Evolutionary conservation across 345 rosid genomes (phyloP), one percentile per base, ranked within the genome.

Genomic region (Ricinus communis): DNA sequence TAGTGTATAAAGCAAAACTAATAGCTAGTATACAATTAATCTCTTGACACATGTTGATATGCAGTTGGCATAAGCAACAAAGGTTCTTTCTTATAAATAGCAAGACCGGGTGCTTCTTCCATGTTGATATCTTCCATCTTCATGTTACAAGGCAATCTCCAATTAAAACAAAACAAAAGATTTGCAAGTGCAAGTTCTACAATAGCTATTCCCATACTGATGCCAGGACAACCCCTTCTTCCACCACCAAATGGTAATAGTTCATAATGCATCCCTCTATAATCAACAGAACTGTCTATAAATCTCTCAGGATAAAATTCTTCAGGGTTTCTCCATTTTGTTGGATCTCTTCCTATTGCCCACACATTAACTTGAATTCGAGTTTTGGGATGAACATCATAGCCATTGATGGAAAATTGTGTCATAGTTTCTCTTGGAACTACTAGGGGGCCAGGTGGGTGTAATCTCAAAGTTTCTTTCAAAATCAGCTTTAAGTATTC

Each of bases 401-500:
- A 85, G 8, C 79, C 85, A 30, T 65, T 68, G 24, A 88, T 73
- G 66, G 76, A 73, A 27, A 75, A 46, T 7, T 52, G 71, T 0
- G 82, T 57, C 70, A 86, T 67, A 1, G 80, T 19, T 65, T 83
- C 79, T 71, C 90, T 81, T 36, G 87, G 53, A 15, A 82, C 8
- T 43, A 86, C 60, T 8, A 83, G 74, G 16, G 88, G 78, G 16
- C 64, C 84, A 1, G 87, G 84, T 58, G 88, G 92, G 31, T 83
- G 88, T 65, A 88, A 66, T 66, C 92, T 82, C 16, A 82, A 55
- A 8, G 86, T 85, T 77, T 86, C 93, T 72, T 86, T 73, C 11
- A 83, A 71, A 16, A 82, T 70, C 76, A 76, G 18, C 38, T 59
- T 59, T 19, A 77, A 64, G 74, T 75, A 86, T 5, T 73, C 58